Evolutionary conservation across 805 yeast genomes (phyloP).

Genomic region (Candida tallmaniae): DNA sequence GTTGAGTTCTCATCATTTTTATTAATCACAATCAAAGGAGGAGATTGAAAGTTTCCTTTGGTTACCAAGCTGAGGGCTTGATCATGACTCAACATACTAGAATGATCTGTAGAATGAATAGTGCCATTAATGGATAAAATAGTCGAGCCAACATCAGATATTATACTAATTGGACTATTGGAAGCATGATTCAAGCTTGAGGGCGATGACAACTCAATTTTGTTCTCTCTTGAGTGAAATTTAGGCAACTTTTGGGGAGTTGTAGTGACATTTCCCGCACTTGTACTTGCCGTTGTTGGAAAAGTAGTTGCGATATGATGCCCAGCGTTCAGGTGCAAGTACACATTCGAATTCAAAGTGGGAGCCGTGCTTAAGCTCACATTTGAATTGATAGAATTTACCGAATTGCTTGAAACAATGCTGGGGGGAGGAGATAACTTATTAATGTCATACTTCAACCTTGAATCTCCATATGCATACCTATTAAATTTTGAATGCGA

Average conservation of each 20-base stretch:
- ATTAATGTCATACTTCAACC: constrained; percentile 8
- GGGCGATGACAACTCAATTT: constrained; percentile 12
- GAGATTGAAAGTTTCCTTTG: not conserved
- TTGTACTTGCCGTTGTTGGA: not conserved
- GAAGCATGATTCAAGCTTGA: constrained; percentile 10
- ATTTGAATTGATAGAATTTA: not conserved
- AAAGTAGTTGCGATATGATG: not conserved
- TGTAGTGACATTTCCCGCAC: not conserved
- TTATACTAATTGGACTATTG: constrained; percentile 24
- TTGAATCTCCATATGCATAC: constrained; percentile 9
- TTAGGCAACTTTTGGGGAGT: constrained; percentile 1
- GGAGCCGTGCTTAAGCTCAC: not conserved
- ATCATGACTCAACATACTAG: constrained; percentile 17
- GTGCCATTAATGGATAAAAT: constrained; percentile 25
- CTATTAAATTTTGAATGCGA: constrained; percentile 5
- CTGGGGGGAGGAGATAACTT: constrained; percentile 12
- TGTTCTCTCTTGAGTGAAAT: constrained; percentile 7
- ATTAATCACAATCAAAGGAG: constrained; percentile 18
- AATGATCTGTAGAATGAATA: constrained; percentile 27
- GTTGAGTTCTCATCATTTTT: constrained; percentile 2
- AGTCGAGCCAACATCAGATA: constrained; percentile 25
- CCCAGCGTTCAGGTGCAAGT: not conserved
- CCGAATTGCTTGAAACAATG: constrained; percentile 1
- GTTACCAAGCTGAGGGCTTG: not conserved
- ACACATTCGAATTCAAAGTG: not conserved